phyloP scores from a whole-genome alignment of 2,329 filamentous ascomycete genomes.

The Lecanicillium sp. region DNA sequence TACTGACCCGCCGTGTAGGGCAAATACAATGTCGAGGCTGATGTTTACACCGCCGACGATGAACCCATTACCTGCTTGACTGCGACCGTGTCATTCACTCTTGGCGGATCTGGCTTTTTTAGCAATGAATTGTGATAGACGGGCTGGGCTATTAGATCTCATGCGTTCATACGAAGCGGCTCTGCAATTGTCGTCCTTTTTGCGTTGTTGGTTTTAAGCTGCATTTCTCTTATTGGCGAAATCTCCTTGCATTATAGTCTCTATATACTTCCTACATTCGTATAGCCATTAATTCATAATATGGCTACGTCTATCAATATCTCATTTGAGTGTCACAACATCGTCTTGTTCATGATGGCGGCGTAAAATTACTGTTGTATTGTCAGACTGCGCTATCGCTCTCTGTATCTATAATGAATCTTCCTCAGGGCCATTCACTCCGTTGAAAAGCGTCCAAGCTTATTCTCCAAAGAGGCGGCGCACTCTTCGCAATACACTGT shows the following conservation, averaged over 20 bases:
- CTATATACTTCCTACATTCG: too few species aligned
- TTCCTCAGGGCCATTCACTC: too few species aligned
- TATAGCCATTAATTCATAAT: too few species aligned
- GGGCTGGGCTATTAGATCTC: constrained; percentile 4
- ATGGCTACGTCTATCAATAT: too few species aligned
- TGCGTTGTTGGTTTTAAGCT: neutral
- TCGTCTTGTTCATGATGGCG: too few species aligned
- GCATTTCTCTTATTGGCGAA: neutral
- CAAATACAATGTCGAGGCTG: constrained; percentile 80
- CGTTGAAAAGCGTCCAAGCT: constrained; percentile 6
- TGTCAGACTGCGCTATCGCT: too few species aligned
- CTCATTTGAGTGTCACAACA: too few species aligned
- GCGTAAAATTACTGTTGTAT: too few species aligned
- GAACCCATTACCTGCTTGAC: constrained; percentile 80
- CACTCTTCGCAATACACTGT: constrained; percentile 89
- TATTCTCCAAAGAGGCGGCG: constrained; percentile 60
- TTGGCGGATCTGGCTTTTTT: constrained; percentile 27
- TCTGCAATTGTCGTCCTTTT: too few species aligned
- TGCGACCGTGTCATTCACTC: constrained; percentile 57
- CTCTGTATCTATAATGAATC: too few species aligned
- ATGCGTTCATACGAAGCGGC: constrained; percentile 5
- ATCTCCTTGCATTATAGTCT: too few species aligned
- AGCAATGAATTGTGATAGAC: constrained; percentile 31
- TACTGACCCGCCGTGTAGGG: constrained; percentile 46
- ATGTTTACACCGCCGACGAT: constrained; percentile 68